phyloP scores from a whole-genome alignment of 345 rosid genomes.

The Geranium rotundifolium region DNA sequence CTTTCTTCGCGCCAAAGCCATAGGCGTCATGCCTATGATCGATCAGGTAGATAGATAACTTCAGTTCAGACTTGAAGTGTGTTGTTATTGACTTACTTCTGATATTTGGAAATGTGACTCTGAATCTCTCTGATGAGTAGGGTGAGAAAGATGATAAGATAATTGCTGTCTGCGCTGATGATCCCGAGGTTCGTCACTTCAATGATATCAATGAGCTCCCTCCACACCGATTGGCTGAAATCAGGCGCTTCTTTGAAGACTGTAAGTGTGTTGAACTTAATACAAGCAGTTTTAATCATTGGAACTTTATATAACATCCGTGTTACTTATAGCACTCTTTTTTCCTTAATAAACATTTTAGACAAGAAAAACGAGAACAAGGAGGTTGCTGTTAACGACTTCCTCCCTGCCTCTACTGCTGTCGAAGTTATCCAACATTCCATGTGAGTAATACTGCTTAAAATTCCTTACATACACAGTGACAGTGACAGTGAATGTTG shows the following conservation, averaged over 20 bases:
- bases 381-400: constrained; percentile 93
- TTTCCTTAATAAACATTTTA: constrained; percentile 18
- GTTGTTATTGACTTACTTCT: not conserved
- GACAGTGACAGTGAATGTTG: too few species aligned
- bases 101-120: not conserved
- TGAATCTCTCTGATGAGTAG: constrained; percentile 21
- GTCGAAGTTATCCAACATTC: constrained; percentile 75
- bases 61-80: not conserved
- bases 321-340: constrained; percentile 1
- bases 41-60: constrained; percentile 54
- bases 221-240: constrained; percentile 47
- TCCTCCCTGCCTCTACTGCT: constrained; percentile 69
- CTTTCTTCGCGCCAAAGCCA: constrained; percentile 94
- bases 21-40: constrained; percentile 99
- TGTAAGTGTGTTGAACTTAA: constrained; percentile 21
- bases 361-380: constrained; percentile 51
- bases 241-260: constrained; percentile 53
- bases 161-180: constrained; percentile 51
- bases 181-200: constrained; percentile 43
- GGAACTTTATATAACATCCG: not conserved
- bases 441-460: constrained; percentile 39
- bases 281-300: too few species aligned
- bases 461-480: not conserved
- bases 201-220: constrained; percentile 43
- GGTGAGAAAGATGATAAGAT: constrained; percentile 95